Conservation (phyloP, 805 yeast species). For the Hagleromyces aurorensis region DNA sequence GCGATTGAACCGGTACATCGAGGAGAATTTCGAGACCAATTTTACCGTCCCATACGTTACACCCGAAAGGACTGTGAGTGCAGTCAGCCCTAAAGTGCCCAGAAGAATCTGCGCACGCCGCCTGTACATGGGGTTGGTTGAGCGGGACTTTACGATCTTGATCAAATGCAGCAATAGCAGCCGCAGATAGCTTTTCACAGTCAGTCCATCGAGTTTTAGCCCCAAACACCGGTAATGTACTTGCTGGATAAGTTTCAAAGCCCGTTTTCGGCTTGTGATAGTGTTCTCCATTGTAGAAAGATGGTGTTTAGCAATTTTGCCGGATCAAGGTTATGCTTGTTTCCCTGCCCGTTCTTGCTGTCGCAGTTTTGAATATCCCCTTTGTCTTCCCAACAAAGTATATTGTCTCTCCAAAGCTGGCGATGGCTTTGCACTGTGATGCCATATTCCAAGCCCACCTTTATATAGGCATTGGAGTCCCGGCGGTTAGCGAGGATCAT, state of each 20-base stretch:
- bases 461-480: too few species aligned
- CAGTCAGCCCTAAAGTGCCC: constrained; percentile 15
- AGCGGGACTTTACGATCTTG: constrained; percentile 16
- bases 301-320: too few species aligned
- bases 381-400: too few species aligned
- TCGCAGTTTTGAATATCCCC: too few species aligned
- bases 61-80: constrained; percentile 15
- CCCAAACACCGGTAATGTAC: constrained; percentile 19
- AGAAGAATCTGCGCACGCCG: constrained; percentile 22
- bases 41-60: constrained; percentile 11
- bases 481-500: too few species aligned
- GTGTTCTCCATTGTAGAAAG: too few species aligned
- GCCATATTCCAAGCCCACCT: too few species aligned
- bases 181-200: constrained; percentile 11
- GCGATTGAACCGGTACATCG: constrained; percentile 9
- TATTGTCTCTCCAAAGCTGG: too few species aligned
- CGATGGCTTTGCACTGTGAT: too few species aligned
- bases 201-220: constrained; percentile 14
- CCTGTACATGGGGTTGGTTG: constrained; percentile 15
- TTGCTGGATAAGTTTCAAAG: constrained; percentile 6
- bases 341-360: too few species aligned
- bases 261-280: constrained; percentile 5
- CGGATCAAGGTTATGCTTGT: too few species aligned
- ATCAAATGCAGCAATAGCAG: constrained; percentile 18
- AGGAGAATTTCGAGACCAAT: constrained; percentile 9